These are phyloP conservation scores for Suillus clintonianus DNA, from an alignment of 768 basidiomycete genomes.

Conservation along the genomic window DNA sequence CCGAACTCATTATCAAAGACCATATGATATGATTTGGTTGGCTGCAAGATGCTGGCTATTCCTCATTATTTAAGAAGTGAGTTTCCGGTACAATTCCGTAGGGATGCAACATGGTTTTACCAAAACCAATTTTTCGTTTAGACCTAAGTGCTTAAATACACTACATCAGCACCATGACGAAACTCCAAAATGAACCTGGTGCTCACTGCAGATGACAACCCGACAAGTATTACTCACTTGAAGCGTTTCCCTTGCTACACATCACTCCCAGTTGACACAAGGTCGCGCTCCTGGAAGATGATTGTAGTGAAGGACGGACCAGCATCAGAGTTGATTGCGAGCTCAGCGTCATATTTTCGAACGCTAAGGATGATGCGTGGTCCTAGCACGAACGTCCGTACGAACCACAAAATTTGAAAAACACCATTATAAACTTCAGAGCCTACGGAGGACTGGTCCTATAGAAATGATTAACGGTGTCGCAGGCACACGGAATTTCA, in stretches of 20 bases:
- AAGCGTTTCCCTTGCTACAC: background rate
- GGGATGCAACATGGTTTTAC: background rate
- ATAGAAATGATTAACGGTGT: background rate
- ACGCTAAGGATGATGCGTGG: background rate
- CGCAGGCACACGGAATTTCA: background rate
- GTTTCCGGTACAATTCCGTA: background rate
- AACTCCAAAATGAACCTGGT: background rate
- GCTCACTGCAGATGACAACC: background rate
- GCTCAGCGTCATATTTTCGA: background rate
- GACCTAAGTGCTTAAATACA: background rate
- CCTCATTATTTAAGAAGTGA: background rate
- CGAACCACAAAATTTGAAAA: background rate
- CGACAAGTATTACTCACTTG: background rate
- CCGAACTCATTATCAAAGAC: background rate
- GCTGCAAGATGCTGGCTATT: background rate
- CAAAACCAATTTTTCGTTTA: background rate
- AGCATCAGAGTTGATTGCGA: background rate
- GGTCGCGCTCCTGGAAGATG: background rate
- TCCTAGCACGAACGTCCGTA: background rate
- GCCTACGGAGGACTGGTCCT: background rate
- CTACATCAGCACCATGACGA: background rate
- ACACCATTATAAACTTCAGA: background rate
- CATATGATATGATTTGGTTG: background rate
- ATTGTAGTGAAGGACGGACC: background rate
- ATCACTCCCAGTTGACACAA: background rate